These are phyloP conservation scores for Trichophyton verrucosum DNA, from an alignment of 2,329 filamentous ascomycete genomes.

Conservation along the genomic window DNA sequence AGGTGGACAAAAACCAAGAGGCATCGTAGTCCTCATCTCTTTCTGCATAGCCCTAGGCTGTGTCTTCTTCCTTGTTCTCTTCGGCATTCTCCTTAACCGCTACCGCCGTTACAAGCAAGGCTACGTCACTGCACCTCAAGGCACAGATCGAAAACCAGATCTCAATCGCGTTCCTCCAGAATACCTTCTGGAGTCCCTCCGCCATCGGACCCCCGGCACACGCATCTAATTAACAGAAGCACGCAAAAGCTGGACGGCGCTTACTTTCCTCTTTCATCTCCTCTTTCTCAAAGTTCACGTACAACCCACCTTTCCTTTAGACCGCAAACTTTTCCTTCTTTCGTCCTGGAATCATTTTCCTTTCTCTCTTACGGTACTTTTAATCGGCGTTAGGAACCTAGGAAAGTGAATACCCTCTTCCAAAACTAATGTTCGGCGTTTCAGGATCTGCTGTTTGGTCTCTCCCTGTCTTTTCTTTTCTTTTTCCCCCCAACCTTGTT, in stretches of 20 bases:
- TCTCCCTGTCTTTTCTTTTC: constrained; percentile 9
- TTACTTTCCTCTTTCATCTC: background rate
- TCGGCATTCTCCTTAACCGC: constrained; percentile 37
- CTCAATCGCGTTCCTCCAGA: constrained; percentile 37
- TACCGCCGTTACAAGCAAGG: constrained; percentile 37
- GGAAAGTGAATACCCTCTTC: constrained; percentile 25
- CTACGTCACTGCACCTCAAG: constrained; percentile 34
- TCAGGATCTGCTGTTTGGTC: constrained; percentile 7
- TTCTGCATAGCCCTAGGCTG: constrained; percentile 37
- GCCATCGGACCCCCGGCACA: constrained; percentile 25
- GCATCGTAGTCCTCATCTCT: constrained; percentile 35
- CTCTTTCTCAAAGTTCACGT: background rate
- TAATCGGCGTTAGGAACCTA: constrained; percentile 17
- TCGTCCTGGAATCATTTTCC: constrained; percentile 1
- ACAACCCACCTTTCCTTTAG: background rate
- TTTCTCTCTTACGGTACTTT: constrained; percentile 15
- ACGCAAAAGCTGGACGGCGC: background rate
- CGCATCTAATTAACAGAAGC: constrained; percentile 14
- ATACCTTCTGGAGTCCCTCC: constrained; percentile 33
- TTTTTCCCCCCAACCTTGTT: background rate
- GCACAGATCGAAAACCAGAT: constrained; percentile 35
- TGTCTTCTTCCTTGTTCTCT: constrained; percentile 37
- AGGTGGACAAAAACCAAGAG: constrained; percentile 31
- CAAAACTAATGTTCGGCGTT: constrained; percentile 16
- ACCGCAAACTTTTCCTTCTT: constrained; percentile 8